Percentiles rank a stretch among this genome's conserved stretches.
phyloP scores from a whole-genome alignment of 1,284 basidiomycete genomes.

The Tilletia caries region DNA sequence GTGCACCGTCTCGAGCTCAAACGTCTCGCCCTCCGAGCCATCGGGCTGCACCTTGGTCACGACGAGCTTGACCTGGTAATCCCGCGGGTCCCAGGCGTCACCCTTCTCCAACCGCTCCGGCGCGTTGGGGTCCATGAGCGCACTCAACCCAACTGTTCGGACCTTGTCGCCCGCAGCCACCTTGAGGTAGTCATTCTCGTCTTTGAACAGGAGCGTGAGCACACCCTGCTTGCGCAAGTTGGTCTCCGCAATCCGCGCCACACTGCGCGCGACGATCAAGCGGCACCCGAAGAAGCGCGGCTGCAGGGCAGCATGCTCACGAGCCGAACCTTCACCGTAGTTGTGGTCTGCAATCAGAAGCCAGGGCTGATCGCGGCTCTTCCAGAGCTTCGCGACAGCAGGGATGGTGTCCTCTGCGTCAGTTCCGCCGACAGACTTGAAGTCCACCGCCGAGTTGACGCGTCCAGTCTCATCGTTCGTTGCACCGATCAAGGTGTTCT shows the following conservation, averaged over 20 bases:
- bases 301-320: conserved; percentile 95
- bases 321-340: conserved; percentile 96
- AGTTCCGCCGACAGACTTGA: conserved; percentile 58
- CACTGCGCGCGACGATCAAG: conserved; percentile 56
- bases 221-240: conserved; percentile 56
- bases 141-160: conserved; percentile 47
- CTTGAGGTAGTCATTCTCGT: conserved; percentile 47
- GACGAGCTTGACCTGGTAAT: conserved; percentile 42
- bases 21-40: conserved; percentile 40
- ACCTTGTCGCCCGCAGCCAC: conserved; percentile 46
- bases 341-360: conserved; percentile 79
- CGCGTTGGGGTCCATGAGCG: conserved; percentile 37
- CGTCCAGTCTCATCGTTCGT: conserved; percentile 55
- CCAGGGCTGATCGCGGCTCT: conserved; percentile 63
- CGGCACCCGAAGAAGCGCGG: conserved; percentile 81
- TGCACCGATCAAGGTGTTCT: conserved; percentile 69
- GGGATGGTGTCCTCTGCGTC: conserved; percentile 46
- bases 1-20: conserved; percentile 49
- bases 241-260: conserved; percentile 68
- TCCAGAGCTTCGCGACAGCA: conserved; percentile 42
- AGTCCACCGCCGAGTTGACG: conserved; percentile 56
- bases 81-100: conserved; percentile 22
- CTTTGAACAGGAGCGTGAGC: conserved; percentile 49
- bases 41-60: conserved; percentile 48
- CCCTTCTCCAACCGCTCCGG: conserved; percentile 18